A percentile compares a stretch with the other conserved stretches of the same genome.
These are phyloP conservation scores for Hibiscus tridactylites DNA, from an alignment of 345 rosid species.

Conservation along the genomic window DNA sequence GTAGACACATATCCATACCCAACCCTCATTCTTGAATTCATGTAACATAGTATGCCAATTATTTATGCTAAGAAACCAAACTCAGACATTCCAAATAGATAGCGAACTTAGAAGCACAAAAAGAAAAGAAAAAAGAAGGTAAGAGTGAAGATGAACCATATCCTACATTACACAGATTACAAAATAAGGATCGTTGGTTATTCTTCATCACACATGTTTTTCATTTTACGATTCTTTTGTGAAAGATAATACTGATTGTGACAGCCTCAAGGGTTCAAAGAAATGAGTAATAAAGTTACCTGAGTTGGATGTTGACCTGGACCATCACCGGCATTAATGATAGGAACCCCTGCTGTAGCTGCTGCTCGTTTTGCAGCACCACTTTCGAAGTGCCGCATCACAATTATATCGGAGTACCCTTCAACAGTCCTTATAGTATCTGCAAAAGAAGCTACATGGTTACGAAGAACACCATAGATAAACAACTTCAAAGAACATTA, in stretches of 20 bases:
- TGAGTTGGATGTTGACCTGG: constrained; percentile 99
- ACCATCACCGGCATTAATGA: constrained; percentile 97
- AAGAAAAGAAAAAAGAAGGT: not conserved
- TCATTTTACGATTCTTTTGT: not conserved
- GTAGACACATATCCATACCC: not conserved
- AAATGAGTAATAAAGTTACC: constrained; percentile 24
- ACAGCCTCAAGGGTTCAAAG: not conserved
- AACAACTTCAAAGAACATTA: constrained; percentile 2
- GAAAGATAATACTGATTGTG: not conserved
- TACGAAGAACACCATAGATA: not conserved
- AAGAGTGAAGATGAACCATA: not conserved
- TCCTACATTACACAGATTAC: not conserved
- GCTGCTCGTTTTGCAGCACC: constrained; percentile 96
- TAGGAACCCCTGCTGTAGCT: constrained; percentile 69
- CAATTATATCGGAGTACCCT: constrained; percentile 86
- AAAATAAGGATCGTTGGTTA: not conserved
- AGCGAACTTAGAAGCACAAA: not conserved
- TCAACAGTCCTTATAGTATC: constrained; percentile 89
- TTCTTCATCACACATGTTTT: not conserved
- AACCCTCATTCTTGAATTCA: not conserved
- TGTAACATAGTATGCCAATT: not conserved
- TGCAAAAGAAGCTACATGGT: constrained; percentile 30
- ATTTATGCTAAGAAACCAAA: not conserved
- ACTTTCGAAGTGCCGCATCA: constrained; percentile 93
- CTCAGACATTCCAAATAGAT: not conserved